A percentile compares a stretch with the other conserved stretches of the same genome.
phyloP scores from a whole-genome alignment of 2,329 filamentous ascomycete genomes.

The Sporothrix curviconia region DNA sequence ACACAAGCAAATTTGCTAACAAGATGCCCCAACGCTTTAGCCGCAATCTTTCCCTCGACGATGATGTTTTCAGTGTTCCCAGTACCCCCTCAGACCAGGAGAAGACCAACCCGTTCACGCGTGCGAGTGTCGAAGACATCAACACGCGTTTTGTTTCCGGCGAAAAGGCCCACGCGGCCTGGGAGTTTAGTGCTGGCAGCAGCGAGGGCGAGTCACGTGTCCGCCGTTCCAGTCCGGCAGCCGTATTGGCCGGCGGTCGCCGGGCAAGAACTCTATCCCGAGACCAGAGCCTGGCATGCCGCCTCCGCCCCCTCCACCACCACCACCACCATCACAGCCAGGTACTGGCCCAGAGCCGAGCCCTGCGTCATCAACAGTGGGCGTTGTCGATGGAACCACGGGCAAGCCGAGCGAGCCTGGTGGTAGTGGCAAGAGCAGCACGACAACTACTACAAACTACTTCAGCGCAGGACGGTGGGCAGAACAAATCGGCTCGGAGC shows the following conservation, averaged over 20 bases:
- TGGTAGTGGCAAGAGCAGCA: constrained; percentile 1
- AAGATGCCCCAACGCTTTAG: constrained; percentile 30
- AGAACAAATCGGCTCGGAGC: constrained; percentile 47
- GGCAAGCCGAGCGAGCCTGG: constrained; percentile 8
- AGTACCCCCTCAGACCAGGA: constrained; percentile 18
- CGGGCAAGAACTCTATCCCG: constrained; percentile 13
- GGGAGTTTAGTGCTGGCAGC: constrained; percentile 48
- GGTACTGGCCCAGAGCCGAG: constrained; percentile 18
- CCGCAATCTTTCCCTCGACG: constrained; percentile 43
- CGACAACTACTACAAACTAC: constrained; percentile 24
- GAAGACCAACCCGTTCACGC: constrained; percentile 32
- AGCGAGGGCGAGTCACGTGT: constrained; percentile 27
- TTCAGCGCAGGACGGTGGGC: constrained; percentile 51
- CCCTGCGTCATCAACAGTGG: constrained; percentile 2
- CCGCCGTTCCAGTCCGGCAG: constrained; percentile 35
- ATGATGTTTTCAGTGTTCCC: constrained; percentile 33
- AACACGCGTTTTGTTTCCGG: constrained; percentile 53
- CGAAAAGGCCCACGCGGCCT: constrained; percentile 36
- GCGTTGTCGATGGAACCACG: constrained; percentile 14
- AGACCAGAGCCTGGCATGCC: constrained; percentile 7
- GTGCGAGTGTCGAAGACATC: constrained; percentile 52
- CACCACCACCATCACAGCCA: background rate
- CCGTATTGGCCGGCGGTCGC: constrained; percentile 36
- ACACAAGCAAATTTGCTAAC: constrained; percentile 17
- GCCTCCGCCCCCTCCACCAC: background rate